Percentiles rank a stretch among this genome's conserved stretches.
phyloP scores from a whole-genome alignment of 2,329 filamentous ascomycete genomes.

The Fusarium luffae region DNA sequence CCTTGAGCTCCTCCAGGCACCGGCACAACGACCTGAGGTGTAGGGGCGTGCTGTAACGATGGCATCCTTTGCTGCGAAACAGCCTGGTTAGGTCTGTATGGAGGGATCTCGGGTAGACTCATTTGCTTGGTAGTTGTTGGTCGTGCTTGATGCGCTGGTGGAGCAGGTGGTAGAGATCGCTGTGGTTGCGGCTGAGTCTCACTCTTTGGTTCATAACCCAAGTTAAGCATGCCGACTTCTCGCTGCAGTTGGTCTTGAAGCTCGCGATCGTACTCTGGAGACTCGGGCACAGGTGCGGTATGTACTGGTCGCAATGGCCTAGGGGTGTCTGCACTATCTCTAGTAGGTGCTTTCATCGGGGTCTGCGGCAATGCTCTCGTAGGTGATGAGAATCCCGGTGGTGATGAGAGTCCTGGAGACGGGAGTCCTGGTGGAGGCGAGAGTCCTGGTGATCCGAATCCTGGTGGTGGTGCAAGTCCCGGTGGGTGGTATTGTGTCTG shows the following conservation, averaged over 20 bases:
- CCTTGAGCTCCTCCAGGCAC: conserved; percentile 35
- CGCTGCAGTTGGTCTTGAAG: conserved; percentile 72
- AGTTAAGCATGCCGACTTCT: conserved; percentile 68
- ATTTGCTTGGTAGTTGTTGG: conserved; percentile 57
- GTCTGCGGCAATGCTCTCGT: conserved; percentile 67
- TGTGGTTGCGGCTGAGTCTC: conserved; percentile 29
- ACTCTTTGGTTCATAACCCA: conserved; percentile 49
- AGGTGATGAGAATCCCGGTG: conserved; percentile 56
- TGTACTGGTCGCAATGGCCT: conserved; percentile 60
- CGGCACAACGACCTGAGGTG: conserved; percentile 38
- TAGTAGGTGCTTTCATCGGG: conserved; percentile 46
- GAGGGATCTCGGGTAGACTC: conserved; percentile 65
- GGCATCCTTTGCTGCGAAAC: conserved; percentile 46
- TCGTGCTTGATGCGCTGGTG: conserved; percentile 51
- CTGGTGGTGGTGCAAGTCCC: not conserved
- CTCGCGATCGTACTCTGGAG: conserved; percentile 69
- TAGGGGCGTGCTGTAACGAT: conserved; percentile 44
- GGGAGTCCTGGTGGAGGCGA: not conserved
- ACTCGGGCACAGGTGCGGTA: conserved; percentile 59
- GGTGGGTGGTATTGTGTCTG: conserved; percentile 32
- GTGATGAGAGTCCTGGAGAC: not conserved
- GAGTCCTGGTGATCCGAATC: not conserved
- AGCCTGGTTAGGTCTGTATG: conserved; percentile 58
- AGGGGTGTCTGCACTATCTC: conserved; percentile 59
- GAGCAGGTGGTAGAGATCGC: conserved; percentile 44